Percentiles rank a stretch among this genome's conserved stretches.
Evolutionary conservation across 1,139 yeast genomes (phyloP).

Genomic region (Taphrina sp.): DNA sequence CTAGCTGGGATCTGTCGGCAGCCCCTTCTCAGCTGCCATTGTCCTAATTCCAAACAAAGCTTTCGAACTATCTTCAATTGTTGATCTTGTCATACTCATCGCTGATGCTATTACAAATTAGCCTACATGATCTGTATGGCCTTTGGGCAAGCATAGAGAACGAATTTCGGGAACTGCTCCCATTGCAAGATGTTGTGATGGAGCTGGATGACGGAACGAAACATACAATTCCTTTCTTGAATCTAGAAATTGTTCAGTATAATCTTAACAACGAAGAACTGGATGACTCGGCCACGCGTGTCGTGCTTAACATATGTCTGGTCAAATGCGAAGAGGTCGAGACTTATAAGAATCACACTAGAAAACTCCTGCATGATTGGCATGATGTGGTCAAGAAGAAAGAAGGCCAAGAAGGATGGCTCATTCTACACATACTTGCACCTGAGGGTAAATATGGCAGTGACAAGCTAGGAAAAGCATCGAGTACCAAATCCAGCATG

Average conservation of each 20-base stretch:
- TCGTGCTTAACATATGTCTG: conserved; percentile 67
- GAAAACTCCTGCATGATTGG: conserved; percentile 86
- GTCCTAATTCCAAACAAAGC: too few relatives aligned
- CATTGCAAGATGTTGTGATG: background rate
- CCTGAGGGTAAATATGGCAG: conserved; percentile 7
- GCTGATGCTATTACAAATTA: background rate
- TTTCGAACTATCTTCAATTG: too few relatives aligned
- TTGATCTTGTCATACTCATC: too few relatives aligned
- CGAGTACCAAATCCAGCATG: conserved; percentile 44
- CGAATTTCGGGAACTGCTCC: background rate
- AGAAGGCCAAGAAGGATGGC: conserved; percentile 61
- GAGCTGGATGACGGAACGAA: too few relatives aligned
- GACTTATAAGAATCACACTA: conserved; percentile 69
- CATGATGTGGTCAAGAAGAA: conserved; percentile 51
- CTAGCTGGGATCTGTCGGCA: too few relatives aligned
- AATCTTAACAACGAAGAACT: too few relatives aligned
- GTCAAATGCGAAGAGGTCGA: conserved; percentile 67
- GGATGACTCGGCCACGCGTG: conserved; percentile 48
- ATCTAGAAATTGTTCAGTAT: background rate
- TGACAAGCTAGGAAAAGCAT: conserved; percentile 25
- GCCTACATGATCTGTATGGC: conserved; percentile 13
- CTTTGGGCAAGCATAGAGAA: conserved; percentile 1
- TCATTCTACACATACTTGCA: conserved; percentile 50
- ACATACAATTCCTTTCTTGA: too few relatives aligned
- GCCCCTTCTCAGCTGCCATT: too few relatives aligned